These are phyloP conservation scores for Diospyros lotus DNA, from an alignment of 148 eudicot genomes.

Conservation along the genomic window DNA sequence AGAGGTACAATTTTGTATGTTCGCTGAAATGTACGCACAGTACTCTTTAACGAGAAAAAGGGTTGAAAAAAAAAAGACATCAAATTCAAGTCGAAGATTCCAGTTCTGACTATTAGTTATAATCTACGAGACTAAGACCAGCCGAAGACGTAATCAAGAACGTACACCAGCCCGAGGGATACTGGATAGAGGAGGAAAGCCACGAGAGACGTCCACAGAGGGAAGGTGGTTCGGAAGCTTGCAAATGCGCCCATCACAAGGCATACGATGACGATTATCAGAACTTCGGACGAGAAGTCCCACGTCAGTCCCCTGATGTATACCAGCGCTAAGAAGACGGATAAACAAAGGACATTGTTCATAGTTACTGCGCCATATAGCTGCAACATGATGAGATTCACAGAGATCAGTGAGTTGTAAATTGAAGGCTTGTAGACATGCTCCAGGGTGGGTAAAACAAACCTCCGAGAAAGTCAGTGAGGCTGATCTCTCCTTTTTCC, in stretches of 20 bases:
- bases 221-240: constrained; percentile 40
- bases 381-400: constrained; percentile 20
- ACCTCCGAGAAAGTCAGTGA: constrained; percentile 49
- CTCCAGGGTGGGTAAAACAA: not conserved
- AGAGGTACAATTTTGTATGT: too few relatives aligned
- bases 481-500: constrained; percentile 32
- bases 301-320: constrained; percentile 37
- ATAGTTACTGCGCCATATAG: constrained; percentile 45
- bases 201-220: constrained; percentile 40
- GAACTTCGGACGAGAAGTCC: constrained; percentile 48
- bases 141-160: constrained; percentile 29
- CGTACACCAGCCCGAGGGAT: constrained; percentile 36
- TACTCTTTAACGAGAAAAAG: too few relatives aligned
- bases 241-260: constrained; percentile 38
- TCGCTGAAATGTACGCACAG: too few relatives aligned
- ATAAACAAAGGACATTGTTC: constrained; percentile 43
- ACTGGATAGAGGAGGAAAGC: constrained; percentile 45
- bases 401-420: not conserved
- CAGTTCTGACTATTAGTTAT: too few relatives aligned
- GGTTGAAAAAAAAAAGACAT: too few relatives aligned
- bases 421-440: not conserved
- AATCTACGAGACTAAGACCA: constrained; percentile 21
- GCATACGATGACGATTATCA: constrained; percentile 44
- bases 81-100: too few relatives aligned
- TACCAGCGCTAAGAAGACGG: constrained; percentile 38